phyloP scores from a whole-genome alignment of 129 eudicot genomes.

The Chrysanthemum seticuspe region DNA sequence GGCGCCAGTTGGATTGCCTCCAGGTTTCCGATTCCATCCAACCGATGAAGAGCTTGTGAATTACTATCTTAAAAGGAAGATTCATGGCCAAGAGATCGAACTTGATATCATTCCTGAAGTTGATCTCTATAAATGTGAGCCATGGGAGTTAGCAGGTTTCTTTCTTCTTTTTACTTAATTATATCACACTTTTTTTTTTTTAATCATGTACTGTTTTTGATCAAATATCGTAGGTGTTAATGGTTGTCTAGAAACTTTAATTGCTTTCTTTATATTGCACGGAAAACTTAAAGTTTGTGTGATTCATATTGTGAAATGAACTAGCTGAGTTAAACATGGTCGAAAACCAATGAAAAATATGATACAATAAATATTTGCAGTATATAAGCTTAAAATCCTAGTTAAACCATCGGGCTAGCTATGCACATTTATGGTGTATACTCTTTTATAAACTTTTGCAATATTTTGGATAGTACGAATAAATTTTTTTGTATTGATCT shows the following conservation, averaged over 20 bases:
- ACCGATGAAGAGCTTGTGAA: conserved; percentile 96
- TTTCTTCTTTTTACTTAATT: conserved; percentile 3
- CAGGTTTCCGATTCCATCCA: conserved; percentile 95
- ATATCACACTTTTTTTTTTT: neutral
- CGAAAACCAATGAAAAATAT: neutral
- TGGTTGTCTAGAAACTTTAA: neutral
- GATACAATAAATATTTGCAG: neutral
- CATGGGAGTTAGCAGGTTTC: conserved; percentile 96
- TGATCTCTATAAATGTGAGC: conserved; percentile 98
- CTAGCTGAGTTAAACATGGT: neutral
- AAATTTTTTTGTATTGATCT: neutral
- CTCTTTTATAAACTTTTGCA: neutral
- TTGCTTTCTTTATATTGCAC: neutral
- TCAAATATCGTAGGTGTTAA: neutral
- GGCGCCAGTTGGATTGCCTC: conserved; percentile 98
- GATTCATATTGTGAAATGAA: neutral
- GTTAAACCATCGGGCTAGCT: neutral
- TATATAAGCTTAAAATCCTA: neutral
- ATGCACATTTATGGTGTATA: neutral
- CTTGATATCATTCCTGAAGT: conserved; percentile 95
- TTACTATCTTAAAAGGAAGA: conserved; percentile 86
- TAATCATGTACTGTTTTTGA: neutral
- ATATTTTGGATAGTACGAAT: too few relatives aligned
- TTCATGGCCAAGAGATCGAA: conserved; percentile 85
- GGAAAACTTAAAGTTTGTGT: neutral